A percentile compares a stretch with the other conserved stretches of the same genome.
Conservation (phyloP, 371 early-diverging fungal species). For the Furculomyces boomerangus region DNA sequence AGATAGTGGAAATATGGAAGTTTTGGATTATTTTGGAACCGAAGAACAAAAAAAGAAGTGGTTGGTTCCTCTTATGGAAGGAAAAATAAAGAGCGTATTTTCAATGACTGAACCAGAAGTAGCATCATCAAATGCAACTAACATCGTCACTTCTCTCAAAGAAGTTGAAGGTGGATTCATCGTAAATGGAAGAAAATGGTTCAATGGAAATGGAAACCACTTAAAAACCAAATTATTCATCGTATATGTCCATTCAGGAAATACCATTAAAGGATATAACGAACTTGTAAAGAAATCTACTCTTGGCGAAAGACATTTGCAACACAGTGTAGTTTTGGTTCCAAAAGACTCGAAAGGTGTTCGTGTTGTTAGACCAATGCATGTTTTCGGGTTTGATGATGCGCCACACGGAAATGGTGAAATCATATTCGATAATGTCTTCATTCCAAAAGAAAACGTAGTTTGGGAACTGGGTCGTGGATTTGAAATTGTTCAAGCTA, state of each 20-base stretch:
- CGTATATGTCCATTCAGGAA: conserved; percentile 31
- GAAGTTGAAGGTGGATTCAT: conserved; percentile 56
- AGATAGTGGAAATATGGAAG: conserved; percentile 98
- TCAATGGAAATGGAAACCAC: conserved; percentile 87
- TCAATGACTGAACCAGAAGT: conserved; percentile 93
- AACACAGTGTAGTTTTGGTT: conserved; percentile 79
- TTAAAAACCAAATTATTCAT: conserved; percentile 76
- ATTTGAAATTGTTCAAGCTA: conserved; percentile 90
- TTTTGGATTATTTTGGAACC: conserved; percentile 85
- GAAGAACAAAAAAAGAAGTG: conserved; percentile 66
- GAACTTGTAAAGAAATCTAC: conserved; percentile 56
- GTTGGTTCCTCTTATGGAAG: conserved; percentile 69
- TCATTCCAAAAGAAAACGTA: conserved; percentile 75
- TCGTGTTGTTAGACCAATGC: conserved; percentile 63
- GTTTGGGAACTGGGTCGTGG: conserved; percentile 88
- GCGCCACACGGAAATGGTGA: conserved; percentile 91
- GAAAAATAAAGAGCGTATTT: conserved; percentile 87
- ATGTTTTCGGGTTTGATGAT: conserved; percentile 88
- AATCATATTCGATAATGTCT: conserved; percentile 74
- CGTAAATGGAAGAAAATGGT: conserved; percentile 90
- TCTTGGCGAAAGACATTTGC: conserved; percentile 51
- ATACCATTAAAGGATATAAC: not conserved
- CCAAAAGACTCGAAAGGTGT: conserved; percentile 77
- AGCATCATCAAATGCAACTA: conserved; percentile 91
- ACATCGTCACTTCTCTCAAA: conserved; percentile 46